These are phyloP conservation scores for Asterophora lycoperdoides DNA, from an alignment of 768 basidiomycete genomes.

Conservation along the genomic window DNA sequence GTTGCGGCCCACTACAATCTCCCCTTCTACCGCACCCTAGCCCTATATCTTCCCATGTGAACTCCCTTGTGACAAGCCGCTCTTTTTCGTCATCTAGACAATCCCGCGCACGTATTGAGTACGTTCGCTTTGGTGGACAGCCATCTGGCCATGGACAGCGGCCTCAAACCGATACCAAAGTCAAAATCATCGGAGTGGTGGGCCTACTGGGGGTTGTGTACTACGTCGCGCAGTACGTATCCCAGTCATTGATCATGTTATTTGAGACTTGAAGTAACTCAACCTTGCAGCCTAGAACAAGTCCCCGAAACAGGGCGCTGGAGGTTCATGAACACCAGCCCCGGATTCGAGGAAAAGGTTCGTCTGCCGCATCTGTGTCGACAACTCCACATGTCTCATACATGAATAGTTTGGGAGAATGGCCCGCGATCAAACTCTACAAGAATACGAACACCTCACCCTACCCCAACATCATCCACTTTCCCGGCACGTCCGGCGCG, in stretches of 20 bases:
- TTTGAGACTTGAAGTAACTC: too few relatives aligned
- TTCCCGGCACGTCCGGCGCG: conserved; percentile 60
- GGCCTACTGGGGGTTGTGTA: conserved; percentile 21
- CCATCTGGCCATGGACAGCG: background rate
- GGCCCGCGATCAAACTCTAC: conserved; percentile 38
- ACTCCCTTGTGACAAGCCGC: background rate
- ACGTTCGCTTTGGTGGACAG: conserved; percentile 3
- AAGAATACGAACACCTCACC: conserved; percentile 48
- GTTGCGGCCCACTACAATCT: background rate
- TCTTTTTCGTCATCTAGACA: conserved; percentile 6
- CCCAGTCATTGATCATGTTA: too few relatives aligned
- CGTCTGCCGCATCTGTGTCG: conserved; percentile 11
- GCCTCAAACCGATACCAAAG: background rate
- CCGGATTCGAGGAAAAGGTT: conserved; percentile 53
- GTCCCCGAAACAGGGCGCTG: conserved; percentile 85
- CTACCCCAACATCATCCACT: conserved; percentile 67
- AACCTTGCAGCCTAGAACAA: conserved; percentile 60
- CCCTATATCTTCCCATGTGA: too few relatives aligned
- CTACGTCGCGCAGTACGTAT: conserved; percentile 31
- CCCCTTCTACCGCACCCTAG: too few relatives aligned
- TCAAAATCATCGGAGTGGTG: background rate
- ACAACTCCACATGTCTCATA: background rate
- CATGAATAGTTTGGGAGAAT: conserved; percentile 38
- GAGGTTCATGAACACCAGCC: conserved; percentile 81
- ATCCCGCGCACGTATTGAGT: background rate